Conservation (phyloP, 805 yeast genomes). For the Metschnikowia lochheadii region DNA sequence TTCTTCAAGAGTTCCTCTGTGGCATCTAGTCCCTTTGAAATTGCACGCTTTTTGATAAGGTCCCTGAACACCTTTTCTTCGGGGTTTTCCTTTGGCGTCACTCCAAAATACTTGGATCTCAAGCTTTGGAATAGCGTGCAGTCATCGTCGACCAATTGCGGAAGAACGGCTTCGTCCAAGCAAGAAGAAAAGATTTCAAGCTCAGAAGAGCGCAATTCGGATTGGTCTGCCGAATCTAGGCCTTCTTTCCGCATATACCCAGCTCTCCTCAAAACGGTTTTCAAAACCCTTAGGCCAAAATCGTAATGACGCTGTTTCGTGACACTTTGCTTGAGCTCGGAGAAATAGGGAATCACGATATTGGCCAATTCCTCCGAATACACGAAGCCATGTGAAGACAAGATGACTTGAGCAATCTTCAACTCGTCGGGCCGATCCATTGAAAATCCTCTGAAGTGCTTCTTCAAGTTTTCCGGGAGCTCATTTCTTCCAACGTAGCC, state of each 20-base stretch:
- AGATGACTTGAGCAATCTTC: slow-evolving; percentile 65
- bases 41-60: slow-evolving; percentile 24
- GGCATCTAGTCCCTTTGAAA: slow-evolving; percentile 25
- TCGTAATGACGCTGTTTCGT: slow-evolving; percentile 75
- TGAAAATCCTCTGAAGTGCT: slow-evolving; percentile 69
- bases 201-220: slow-evolving; percentile 6
- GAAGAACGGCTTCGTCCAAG: slow-evolving; percentile 58
- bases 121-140: slow-evolving; percentile 27
- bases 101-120: slow-evolving; percentile 15
- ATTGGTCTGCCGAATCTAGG: neutral
- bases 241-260: slow-evolving; percentile 40
- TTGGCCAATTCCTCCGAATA: slow-evolving; percentile 43
- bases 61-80: slow-evolving; percentile 7
- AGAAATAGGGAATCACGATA: slow-evolving; percentile 53
- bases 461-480: slow-evolving; percentile 82
- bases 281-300: slow-evolving; percentile 82
- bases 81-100: slow-evolving; percentile 19
- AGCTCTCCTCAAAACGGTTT: slow-evolving; percentile 58
- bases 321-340: slow-evolving; percentile 33
- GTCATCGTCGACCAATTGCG: slow-evolving; percentile 61
- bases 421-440: slow-evolving; percentile 69
- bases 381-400: slow-evolving; percentile 67
- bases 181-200: slow-evolving; percentile 28
- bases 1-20: slow-evolving; percentile 49
- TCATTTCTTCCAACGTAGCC: slow-evolving; percentile 77